These are phyloP conservation scores for Symbiodinium natans DNA, from an alignment of 73 alveolate genomes.

Conservation along the genomic window DNA sequence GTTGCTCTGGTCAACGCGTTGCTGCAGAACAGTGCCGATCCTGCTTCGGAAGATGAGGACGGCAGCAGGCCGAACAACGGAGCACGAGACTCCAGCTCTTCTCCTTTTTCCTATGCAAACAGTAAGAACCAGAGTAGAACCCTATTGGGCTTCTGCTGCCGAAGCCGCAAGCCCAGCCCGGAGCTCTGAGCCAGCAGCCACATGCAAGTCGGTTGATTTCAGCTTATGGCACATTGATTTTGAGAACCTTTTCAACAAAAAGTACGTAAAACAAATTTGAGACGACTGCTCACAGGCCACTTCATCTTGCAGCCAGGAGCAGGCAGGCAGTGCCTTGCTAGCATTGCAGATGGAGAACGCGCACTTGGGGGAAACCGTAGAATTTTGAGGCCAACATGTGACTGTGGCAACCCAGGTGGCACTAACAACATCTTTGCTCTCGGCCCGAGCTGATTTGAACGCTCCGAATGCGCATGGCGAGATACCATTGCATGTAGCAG, in stretches of 20 bases:
- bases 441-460: background rate
- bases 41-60: background rate
- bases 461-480: conserved; percentile 10
- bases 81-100: too few species aligned
- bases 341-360: background rate
- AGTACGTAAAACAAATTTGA: too few species aligned
- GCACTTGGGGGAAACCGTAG: too few species aligned
- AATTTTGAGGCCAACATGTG: background rate
- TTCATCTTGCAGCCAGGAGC: conserved; percentile 6
- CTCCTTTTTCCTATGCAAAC: too few species aligned
- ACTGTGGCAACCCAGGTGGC: background rate
- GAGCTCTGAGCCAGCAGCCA: too few species aligned
- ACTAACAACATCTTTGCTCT: background rate
- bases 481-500: conserved; percentile 43
- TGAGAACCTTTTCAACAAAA: too few species aligned
- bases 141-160: too few species aligned
- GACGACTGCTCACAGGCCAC: background rate
- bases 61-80: conserved; percentile 28
- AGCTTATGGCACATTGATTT: too few species aligned
- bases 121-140: too few species aligned
- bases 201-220: too few species aligned
- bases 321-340: background rate
- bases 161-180: too few species aligned
- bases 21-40: conserved; percentile 52
- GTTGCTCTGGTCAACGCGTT: background rate